These are phyloP conservation scores for Acer yangbiense DNA, from an alignment of 345 rosid genomes.

Conservation along the genomic window DNA sequence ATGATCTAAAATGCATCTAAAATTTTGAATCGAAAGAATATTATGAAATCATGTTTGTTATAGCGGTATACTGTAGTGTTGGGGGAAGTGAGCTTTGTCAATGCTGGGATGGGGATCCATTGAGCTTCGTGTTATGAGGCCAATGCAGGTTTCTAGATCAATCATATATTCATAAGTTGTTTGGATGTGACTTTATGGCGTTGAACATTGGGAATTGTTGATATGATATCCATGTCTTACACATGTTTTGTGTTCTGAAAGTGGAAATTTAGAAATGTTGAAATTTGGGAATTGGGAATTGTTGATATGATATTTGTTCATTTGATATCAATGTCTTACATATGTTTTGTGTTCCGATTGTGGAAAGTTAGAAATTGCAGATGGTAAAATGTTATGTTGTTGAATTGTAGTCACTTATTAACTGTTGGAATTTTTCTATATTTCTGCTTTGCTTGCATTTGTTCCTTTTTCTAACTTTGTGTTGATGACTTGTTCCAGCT, in stretches of 20 bases:
- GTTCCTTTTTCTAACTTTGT: background rate
- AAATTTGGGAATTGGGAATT: no score
- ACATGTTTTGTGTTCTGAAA: no score
- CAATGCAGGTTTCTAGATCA: background rate
- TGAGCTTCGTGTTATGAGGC: background rate
- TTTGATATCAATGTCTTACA: background rate
- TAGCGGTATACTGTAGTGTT: background rate
- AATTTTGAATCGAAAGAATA: background rate
- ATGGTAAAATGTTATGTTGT: background rate
- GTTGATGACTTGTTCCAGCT: conserved; percentile 19
- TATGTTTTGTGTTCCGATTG: background rate
- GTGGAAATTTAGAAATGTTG: no score
- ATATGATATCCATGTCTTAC: background rate
- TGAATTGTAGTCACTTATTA: background rate
- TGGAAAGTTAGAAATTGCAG: background rate
- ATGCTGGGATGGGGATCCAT: background rate
- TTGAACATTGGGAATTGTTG: background rate
- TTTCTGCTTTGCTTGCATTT: background rate
- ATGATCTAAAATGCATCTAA: background rate
- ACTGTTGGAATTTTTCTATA: background rate
- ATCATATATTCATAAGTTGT: background rate
- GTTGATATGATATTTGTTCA: background rate
- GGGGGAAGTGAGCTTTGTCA: no score
- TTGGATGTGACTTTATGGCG: background rate
- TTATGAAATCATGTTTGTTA: background rate